Conservation (phyloP, 495 filamentous ascomycete genomes). For the Lasiosphaeris hirsuta region DNA sequence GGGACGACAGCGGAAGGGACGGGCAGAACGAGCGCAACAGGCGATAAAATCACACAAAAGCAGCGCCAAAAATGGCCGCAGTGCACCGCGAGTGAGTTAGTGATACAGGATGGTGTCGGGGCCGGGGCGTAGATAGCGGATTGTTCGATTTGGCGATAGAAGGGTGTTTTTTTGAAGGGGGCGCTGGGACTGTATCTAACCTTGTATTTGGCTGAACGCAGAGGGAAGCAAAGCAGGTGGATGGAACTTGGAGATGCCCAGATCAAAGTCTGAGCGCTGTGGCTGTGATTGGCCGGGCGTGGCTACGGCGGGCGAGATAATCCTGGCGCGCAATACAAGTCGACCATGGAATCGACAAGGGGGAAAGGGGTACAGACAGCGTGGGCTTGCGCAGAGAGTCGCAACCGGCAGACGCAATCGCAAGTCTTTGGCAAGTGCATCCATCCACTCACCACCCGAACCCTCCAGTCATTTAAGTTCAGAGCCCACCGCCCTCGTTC, state of each 20-base stretch:
- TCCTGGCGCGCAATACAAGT: conserved; percentile 18
- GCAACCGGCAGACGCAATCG: neutral
- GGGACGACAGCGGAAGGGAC: neutral
- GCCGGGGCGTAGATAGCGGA: conserved; percentile 6
- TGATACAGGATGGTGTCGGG: conserved; percentile 16
- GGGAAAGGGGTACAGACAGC: neutral
- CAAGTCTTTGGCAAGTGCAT: neutral
- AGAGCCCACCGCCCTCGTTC: too few relatives aligned
- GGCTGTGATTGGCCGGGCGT: conserved; percentile 27
- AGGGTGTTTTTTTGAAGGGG: conserved; percentile 13
- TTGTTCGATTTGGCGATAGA: conserved; percentile 8
- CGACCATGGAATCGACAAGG: conserved; percentile 1
- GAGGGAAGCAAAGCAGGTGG: conserved; percentile 19
- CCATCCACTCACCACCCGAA: neutral
- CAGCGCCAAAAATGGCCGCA: neutral
- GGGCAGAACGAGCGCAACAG: conserved; percentile 13
- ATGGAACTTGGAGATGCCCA: conserved; percentile 27
- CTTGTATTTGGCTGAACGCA: conserved; percentile 17
- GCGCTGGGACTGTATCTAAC: conserved; percentile 16
- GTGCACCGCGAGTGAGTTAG: conserved; percentile 4
- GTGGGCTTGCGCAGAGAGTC: conserved; percentile 1
- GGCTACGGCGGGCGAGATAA: conserved; percentile 22
- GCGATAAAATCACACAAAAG: conserved; percentile 16
- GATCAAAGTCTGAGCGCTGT: conserved; percentile 38
- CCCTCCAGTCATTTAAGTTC: neutral